Base-by-base conservation (phyloP, 129 eudicot species). In the Artemisia annua region DNA sequence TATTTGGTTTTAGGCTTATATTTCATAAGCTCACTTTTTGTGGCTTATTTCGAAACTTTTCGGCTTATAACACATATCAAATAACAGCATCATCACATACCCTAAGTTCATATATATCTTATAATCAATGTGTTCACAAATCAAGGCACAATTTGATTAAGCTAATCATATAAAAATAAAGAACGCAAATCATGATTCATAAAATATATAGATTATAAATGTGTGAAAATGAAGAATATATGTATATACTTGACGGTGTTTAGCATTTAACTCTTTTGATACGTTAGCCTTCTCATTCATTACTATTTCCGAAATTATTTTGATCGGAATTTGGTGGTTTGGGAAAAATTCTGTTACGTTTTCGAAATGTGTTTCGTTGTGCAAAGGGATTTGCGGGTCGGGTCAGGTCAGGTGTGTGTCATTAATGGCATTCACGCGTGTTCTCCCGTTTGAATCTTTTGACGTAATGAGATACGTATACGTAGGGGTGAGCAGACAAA, bases 251-350 rank as follows among this genome's bases (percentile, higher is more conserved):
- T 85, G 87, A 63, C 81, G 61, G 77, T 90, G 97, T 48, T 77
- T 90, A 56, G 88, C 91, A 71, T 81, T 79, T 35, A 90, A 89
- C 78, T 87, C 91, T 79, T 90, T 90, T 54, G 96, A 90, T 28
- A 87, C 91, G 53, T 79, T 81, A 0, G 91, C 91, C 82, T 90
- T 90, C 48, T 77, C 87, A 66, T 85, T 90, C 96, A 87, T 90
- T 61, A 62, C 35, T 30, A 4, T 30, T 30, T 30, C 35, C 6
- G 35, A 30, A 3, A 30, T 30, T 20, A 11, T 61, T 11, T 60
- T n/a, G 68, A 76, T 67, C 69, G 52, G 69, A 76, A 3, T 57
- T 53, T 48, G 80, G 62, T 52, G 57, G 18, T 48, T 62, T 68
- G 0, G 46, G 44, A 7, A 39, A 39, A 39, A 15, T 18, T 18